phyloP scores from a whole-genome alignment of 768 basidiomycete genomes.

The Agrocybe pediades region DNA sequence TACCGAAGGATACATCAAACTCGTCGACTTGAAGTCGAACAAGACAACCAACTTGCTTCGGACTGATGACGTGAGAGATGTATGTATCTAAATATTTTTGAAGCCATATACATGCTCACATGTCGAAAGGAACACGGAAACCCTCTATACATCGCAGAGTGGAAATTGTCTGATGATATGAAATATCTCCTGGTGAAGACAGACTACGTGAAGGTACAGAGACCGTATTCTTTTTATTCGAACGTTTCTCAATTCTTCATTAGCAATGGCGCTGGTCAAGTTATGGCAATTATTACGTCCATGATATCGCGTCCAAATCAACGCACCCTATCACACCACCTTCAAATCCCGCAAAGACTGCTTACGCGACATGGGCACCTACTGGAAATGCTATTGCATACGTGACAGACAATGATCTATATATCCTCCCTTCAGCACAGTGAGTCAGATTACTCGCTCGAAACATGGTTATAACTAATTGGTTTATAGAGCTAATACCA shows the following conservation, averaged over 20 bases:
- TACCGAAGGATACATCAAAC: conserved; percentile 64
- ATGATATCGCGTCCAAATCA: conserved; percentile 65
- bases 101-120: conserved; percentile 4
- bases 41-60: conserved; percentile 62
- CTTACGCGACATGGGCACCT: conserved; percentile 89
- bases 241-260: neutral
- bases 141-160: conserved; percentile 53
- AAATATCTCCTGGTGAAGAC: conserved; percentile 84
- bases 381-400: conserved; percentile 83
- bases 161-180: conserved; percentile 92
- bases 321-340: conserved; percentile 77
- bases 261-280: conserved; percentile 96
- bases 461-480: neutral
- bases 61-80: conserved; percentile 63
- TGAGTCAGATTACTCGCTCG: conserved; percentile 33
- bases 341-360: conserved; percentile 66
- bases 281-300: conserved; percentile 92
- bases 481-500: conserved; percentile 31
- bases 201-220: conserved; percentile 65
- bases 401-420: conserved; percentile 88
- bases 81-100: conserved; percentile 32
- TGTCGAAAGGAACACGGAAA: conserved; percentile 46
- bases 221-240: neutral
- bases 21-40: conserved; percentile 82
- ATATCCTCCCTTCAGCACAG: conserved; percentile 70